A percentile compares a stretch with the other conserved stretches of the same genome.
These are phyloP conservation scores for Teunomyces cretensis DNA, from an alignment of 805 yeast genomes.

Conservation along the genomic window DNA sequence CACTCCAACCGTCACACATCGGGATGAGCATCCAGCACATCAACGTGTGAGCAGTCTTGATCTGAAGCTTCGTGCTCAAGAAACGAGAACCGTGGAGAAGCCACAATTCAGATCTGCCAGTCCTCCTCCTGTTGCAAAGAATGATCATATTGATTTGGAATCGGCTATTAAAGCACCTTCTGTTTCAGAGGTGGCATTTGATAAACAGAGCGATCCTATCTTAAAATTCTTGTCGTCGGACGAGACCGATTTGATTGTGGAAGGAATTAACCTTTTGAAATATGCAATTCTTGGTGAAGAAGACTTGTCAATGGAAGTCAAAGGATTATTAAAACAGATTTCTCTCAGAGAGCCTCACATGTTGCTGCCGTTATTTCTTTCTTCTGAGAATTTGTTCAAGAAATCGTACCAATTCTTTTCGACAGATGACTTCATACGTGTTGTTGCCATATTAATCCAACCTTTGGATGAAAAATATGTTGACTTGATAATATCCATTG, in stretches of 20 bases:
- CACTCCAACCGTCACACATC: neutral
- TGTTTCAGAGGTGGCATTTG: slow-evolving; percentile 11
- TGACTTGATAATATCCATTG: slow-evolving; percentile 20
- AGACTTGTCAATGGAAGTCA: slow-evolving; percentile 25
- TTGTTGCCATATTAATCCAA: slow-evolving; percentile 23
- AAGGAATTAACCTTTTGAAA: slow-evolving; percentile 38
- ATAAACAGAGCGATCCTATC: slow-evolving; percentile 33
- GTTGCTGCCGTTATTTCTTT: slow-evolving; percentile 31
- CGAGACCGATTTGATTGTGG: slow-evolving; percentile 26
- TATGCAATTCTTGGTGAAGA: slow-evolving; percentile 40
- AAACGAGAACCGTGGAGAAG: neutral
- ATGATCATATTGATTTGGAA: neutral
- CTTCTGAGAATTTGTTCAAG: slow-evolving; percentile 24
- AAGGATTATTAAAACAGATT: slow-evolving; percentile 21
- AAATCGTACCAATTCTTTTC: slow-evolving; percentile 24
- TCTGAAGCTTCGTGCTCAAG: neutral
- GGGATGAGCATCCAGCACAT: neutral
- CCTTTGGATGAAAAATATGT: slow-evolving; percentile 21
- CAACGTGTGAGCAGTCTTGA: neutral
- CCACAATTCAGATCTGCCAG: neutral
- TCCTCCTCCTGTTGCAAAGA: neutral
- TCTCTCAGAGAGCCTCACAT: slow-evolving; percentile 30
- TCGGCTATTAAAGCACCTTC: neutral
- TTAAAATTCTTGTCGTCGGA: slow-evolving; percentile 34
- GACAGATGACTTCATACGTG: slow-evolving; percentile 36